Evolutionary conservation across 306 rosid species (phyloP).

Genomic region (Lathyrus tuberosus): DNA sequence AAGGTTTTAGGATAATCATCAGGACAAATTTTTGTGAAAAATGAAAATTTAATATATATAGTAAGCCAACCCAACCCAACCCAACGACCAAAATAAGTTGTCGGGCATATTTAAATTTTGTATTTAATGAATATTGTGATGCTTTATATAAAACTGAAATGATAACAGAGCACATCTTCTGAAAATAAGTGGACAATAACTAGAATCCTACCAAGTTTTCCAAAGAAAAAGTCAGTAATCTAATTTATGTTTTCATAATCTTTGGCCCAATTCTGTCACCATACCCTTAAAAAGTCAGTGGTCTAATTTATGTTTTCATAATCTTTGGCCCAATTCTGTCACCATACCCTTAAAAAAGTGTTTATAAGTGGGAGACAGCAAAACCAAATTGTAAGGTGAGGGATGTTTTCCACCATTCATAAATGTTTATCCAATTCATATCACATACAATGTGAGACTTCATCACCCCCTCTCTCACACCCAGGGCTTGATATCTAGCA

Average conservation of each 20-base stretch:
- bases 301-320: slow-evolving; percentile 14
- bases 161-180: neutral
- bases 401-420: neutral
- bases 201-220: slow-evolving; percentile 16
- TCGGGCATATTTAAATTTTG: slow-evolving; percentile 6
- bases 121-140: too few relatives aligned
- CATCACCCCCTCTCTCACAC: neutral
- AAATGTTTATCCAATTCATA: neutral
- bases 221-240: neutral
- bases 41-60: too few relatives aligned
- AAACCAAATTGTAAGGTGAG: neutral
- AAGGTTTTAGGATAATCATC: too few relatives aligned
- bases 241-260: slow-evolving; percentile 16
- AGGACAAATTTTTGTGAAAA: too few relatives aligned
- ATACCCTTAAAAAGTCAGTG: neutral
- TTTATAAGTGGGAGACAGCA: neutral
- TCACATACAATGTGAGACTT: neutral
- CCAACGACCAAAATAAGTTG: neutral
- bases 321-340: neutral
- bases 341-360: neutral
- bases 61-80: too few relatives aligned
- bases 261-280: neutral
- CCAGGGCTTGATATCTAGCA: neutral
- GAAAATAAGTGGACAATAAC: slow-evolving; percentile 1
- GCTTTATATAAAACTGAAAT: neutral